These are phyloP conservation scores for Lantana camara DNA, from an alignment of 257 asterid species.

Conservation along the genomic window DNA sequence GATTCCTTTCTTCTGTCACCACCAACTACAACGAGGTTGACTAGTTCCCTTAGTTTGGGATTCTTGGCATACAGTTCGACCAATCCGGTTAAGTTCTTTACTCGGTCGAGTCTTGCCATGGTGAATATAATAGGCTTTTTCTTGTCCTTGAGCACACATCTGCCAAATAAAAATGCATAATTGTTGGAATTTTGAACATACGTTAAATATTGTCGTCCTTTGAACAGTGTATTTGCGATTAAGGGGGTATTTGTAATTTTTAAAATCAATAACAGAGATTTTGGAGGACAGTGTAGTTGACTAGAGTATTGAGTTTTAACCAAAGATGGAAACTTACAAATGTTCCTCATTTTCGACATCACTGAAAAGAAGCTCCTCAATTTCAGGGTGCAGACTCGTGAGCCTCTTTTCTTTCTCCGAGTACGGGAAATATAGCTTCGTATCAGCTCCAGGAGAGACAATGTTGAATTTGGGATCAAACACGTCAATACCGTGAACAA, in stretches of 20 bases:
- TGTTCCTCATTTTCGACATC: constrained; percentile 85
- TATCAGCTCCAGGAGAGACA: constrained; percentile 97
- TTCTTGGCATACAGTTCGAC: constrained; percentile 90
- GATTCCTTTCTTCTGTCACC: constrained; percentile 94
- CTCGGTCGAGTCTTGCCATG: constrained; percentile 93
- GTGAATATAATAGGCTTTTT: constrained; percentile 87
- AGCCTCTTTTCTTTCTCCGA: constrained; percentile 74
- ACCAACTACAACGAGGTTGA: constrained; percentile 86
- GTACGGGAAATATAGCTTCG: constrained; percentile 66
- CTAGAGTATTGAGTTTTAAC: background rate
- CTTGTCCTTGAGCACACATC: constrained; percentile 86
- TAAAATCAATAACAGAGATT: too few relatives aligned
- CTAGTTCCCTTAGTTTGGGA: constrained; percentile 73
- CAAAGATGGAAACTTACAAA: constrained; percentile 46
- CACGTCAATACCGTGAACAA: constrained; percentile 88
- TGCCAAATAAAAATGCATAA: constrained; percentile 9
- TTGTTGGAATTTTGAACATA: too few relatives aligned
- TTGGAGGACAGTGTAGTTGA: too few relatives aligned
- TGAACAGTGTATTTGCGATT: too few relatives aligned
- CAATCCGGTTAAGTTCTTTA: constrained; percentile 85
- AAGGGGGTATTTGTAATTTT: too few relatives aligned
- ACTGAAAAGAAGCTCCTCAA: constrained; percentile 81
- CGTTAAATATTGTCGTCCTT: too few relatives aligned
- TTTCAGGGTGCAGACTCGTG: constrained; percentile 71
- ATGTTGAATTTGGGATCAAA: constrained; percentile 98